phyloP scores from a whole-genome alignment of 306 rosid species.

The Glycine tomentella region DNA sequence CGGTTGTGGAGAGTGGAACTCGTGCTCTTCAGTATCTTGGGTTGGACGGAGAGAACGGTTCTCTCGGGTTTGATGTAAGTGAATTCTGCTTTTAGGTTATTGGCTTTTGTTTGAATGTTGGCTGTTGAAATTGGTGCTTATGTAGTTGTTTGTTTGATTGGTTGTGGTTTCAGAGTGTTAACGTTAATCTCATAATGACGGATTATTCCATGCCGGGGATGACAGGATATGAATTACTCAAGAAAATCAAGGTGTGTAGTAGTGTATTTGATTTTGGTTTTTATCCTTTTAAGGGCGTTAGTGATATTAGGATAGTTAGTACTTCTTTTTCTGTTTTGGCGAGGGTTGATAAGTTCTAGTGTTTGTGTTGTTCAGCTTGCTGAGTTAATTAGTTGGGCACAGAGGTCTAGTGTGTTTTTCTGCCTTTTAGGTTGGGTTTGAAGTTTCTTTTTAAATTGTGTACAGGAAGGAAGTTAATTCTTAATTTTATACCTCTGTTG shows the following conservation, averaged over 20 bases:
- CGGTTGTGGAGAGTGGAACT: constrained; percentile 92
- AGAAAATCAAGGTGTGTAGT: constrained; percentile 80
- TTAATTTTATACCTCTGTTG: constrained; percentile 31
- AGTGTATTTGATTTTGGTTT: background rate
- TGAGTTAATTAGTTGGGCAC: background rate
- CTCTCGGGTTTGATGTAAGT: constrained; percentile 79
- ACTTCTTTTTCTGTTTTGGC: background rate
- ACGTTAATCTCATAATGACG: constrained; percentile 93
- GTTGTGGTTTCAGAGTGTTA: constrained; percentile 59
- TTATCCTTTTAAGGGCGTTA: background rate
- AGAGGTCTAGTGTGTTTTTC: background rate
- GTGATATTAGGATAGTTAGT: background rate
- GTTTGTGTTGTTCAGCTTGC: background rate
- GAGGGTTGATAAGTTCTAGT: background rate
- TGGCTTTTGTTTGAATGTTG: background rate
- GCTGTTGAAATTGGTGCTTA: constrained; percentile 12
- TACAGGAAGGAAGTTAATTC: constrained; percentile 17
- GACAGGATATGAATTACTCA: constrained; percentile 95
- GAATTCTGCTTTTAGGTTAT: background rate
- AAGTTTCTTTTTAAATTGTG: background rate
- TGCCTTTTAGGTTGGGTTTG: background rate
- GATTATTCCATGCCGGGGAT: constrained; percentile 99
- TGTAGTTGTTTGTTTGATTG: constrained; percentile 21
- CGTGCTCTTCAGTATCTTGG: constrained; percentile 95
- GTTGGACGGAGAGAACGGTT: constrained; percentile 73